Base-by-base conservation (phyloP, 208 protist species). In the Acanthamoeba culbertsoni region DNA sequence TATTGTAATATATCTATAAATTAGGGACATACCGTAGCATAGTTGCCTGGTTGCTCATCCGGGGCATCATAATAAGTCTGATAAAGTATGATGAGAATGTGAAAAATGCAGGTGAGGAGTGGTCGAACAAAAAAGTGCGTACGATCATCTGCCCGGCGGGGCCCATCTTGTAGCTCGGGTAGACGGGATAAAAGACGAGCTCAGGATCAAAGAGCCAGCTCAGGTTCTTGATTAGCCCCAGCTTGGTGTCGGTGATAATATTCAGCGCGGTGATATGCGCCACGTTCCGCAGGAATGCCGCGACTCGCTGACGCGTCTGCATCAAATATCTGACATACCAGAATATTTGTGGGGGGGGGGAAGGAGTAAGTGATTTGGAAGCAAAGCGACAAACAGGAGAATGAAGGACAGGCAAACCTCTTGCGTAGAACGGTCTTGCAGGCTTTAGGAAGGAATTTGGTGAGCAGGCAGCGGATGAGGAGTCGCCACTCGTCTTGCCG, bases 351-450 rank as follows among this genome's bases (percentile, higher is more conserved):
- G 31, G 1, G 79, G 48, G 7, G 28, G 23, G 2, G 7, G 43
- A 42, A 16, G 42, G 35, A 8, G 33, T 6, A 20, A 16, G 10
- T 45, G 42, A 46, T 26, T 4, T 28, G 18, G 31, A 77, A 14
- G 18, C 7, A 4, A 31, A 12, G 35, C 1, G 14, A n/a, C 33
- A 75, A n/a, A 75, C 63, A 75, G 0, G 35, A n/a, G 20, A 43
- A 37, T 16, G 59, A 37, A 37, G 6, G 35, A 43, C 8, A 68
- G 20, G n/a, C n/a, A n/a, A n/a, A 90, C 82, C 82, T 40, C 42
- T 90, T 90, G 35, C 82, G 82, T 33, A 90, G 82, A 23, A 90
- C 37, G 20, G 46, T 90, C 82, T 90, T 90, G 82, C 82, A 90
- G 5, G 55, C 55, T n/a, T 65, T 59, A 40, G 82, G 35, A 5